These are phyloP conservation scores for Agaricales sp. DNA, from an alignment of 1,284 basidiomycete species.

Conservation along the genomic window DNA sequence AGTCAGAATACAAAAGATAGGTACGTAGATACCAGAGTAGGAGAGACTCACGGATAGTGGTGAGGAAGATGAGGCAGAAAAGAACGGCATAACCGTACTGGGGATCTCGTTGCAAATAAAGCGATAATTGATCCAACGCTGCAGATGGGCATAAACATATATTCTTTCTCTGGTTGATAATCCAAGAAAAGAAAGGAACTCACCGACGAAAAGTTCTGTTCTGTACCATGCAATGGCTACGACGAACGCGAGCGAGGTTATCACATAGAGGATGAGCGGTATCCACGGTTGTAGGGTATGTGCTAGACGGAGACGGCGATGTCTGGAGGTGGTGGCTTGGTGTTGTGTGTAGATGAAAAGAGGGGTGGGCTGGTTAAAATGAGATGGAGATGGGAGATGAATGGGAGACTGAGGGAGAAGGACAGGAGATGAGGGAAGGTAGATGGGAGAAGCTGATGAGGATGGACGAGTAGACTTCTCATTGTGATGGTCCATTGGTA, in stretches of 20 bases:
- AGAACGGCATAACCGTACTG: slow-evolving; percentile 62
- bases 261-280: slow-evolving; percentile 58
- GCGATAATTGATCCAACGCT: slow-evolving; percentile 66
- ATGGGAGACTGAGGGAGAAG: slow-evolving; percentile 8
- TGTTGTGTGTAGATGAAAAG: slow-evolving; percentile 7
- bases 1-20: slow-evolving; percentile 24
- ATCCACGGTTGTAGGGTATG: slow-evolving; percentile 58
- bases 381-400: slow-evolving; percentile 10
- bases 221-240: slow-evolving; percentile 67
- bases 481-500: slow-evolving; percentile 1
- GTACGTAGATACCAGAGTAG: slow-evolving; percentile 8
- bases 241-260: slow-evolving; percentile 59
- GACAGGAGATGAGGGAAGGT: neutral
- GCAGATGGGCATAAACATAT: slow-evolving; percentile 7
- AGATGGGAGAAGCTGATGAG: slow-evolving; percentile 10
- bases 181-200: slow-evolving; percentile 17
- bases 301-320: slow-evolving; percentile 41
- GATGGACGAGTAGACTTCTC: slow-evolving; percentile 10
- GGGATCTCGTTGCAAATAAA: slow-evolving; percentile 59
- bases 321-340: slow-evolving; percentile 29
- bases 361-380: slow-evolving; percentile 14
- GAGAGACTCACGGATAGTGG: slow-evolving; percentile 64
- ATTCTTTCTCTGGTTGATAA: slow-evolving; percentile 1
- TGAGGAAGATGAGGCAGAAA: slow-evolving; percentile 71
- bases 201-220: slow-evolving; percentile 61